Percentiles rank a stretch among this genome's conserved stretches.
These are phyloP conservation scores for Phytophthora aleatoria DNA, from an alignment of 352 stramenopile genomes.

Conservation along the genomic window DNA sequence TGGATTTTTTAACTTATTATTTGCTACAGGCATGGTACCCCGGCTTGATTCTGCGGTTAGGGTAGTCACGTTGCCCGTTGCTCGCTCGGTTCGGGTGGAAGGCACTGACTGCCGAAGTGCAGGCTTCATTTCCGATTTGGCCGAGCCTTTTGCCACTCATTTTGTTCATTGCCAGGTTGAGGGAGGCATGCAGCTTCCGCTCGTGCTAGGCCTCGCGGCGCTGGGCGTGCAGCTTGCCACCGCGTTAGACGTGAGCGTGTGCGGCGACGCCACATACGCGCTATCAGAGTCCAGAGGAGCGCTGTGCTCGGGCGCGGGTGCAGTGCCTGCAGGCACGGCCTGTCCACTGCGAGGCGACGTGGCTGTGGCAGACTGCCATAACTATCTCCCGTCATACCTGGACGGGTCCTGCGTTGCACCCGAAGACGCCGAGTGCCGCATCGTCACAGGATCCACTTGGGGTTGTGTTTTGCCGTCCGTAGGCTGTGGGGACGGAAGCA, in stretches of 20 bases:
- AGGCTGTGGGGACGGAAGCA: conserved; percentile 19
- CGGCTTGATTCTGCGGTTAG: background rate
- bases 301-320: conserved; percentile 23
- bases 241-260: conserved; percentile 44
- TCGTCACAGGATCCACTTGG: conserved; percentile 40
- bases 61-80: no score
- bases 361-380: conserved; percentile 45
- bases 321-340: conserved; percentile 35
- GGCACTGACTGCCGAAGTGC: background rate
- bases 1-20: background rate
- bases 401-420: conserved; percentile 37
- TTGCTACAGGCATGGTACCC: background rate
- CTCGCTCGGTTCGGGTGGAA: no score
- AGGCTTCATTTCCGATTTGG: background rate
- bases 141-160: background rate
- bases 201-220: conserved; percentile 16
- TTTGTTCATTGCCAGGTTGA: background rate
- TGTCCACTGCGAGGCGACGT: conserved; percentile 55
- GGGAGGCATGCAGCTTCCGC: conserved; percentile 13
- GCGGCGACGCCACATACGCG: conserved; percentile 50
- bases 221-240: background rate
- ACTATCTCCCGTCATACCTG: conserved; percentile 46
- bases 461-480: conserved; percentile 45
- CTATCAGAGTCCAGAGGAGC: conserved; percentile 24
- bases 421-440: conserved; percentile 50